Percentiles rank a stretch among this genome's conserved stretches.
Conservation (phyloP, 352 stramenopile genomes). For the Phytophthora ohioensis region DNA sequence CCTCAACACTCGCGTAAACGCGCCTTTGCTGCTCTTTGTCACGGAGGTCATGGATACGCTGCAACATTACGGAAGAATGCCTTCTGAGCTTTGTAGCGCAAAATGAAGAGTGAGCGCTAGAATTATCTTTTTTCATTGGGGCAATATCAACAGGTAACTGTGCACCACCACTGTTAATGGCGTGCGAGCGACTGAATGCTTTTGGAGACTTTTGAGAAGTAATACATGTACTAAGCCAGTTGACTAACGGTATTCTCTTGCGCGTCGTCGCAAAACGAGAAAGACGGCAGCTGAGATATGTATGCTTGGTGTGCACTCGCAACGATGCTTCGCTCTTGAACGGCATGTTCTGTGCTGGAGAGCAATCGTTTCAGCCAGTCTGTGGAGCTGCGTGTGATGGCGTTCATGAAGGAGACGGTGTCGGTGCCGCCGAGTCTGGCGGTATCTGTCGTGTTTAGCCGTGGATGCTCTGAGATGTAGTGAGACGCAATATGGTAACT, state of each 20-base stretch:
- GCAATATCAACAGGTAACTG: neutral
- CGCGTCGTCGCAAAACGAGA: neutral
- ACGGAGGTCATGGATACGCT: neutral
- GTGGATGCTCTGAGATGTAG: too few species aligned
- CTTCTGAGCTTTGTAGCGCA: neutral
- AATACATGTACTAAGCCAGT: neutral
- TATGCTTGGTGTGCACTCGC: too few species aligned
- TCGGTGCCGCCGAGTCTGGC: too few species aligned
- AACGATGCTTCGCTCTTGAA: too few species aligned
- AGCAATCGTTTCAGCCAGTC: too few species aligned
- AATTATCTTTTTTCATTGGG: neutral
- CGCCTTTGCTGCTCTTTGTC: neutral
- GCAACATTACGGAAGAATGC: neutral
- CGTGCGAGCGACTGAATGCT: neutral
- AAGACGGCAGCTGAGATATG: neutral
- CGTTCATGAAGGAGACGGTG: too few species aligned
- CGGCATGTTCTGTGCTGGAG: too few species aligned
- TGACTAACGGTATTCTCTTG: neutral
- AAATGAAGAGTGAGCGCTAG: neutral
- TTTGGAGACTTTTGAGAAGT: neutral
- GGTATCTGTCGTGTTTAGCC: too few species aligned
- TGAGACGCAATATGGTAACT: too few species aligned
- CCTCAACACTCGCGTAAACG: neutral
- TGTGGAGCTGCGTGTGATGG: too few species aligned
- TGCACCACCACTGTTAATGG: neutral